These are phyloP conservation scores for Rhododendron simsii DNA, from an alignment of 148 eudicot species.

Conservation along the genomic window DNA sequence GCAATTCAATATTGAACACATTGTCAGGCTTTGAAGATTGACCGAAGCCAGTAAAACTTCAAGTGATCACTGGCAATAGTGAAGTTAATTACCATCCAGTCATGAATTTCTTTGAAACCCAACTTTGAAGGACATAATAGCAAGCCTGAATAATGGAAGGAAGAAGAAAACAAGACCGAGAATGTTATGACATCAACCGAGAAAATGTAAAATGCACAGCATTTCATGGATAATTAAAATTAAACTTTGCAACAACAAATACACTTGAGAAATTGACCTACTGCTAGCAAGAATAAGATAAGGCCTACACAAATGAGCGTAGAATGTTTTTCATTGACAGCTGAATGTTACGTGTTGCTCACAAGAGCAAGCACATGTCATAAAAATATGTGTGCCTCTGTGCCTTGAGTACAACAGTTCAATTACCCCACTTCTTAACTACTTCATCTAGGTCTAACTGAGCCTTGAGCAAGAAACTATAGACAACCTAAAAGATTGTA, in stretches of 20 bases:
- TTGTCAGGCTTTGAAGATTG: conserved; percentile 11
- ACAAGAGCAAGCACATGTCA: not conserved
- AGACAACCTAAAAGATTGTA: not conserved
- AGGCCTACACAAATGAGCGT: not conserved
- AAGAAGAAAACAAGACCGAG: not conserved
- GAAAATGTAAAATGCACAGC: not conserved
- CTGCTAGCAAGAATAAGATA: not conserved
- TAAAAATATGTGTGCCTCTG: not conserved
- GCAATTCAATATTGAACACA: conserved; percentile 25
- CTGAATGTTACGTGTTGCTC: not conserved
- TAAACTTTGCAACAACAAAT: not conserved
- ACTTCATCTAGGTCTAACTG: not conserved
- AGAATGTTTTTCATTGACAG: not conserved
- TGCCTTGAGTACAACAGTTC: not conserved
- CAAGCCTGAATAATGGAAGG: conserved; percentile 40
- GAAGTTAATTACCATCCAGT: conserved; percentile 58
- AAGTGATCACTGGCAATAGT: conserved; percentile 4
- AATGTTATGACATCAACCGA: not conserved
- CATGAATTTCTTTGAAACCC: conserved; percentile 68
- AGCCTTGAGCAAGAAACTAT: not conserved
- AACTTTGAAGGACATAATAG: conserved; percentile 63
- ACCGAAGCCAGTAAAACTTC: not conserved
- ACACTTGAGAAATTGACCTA: not conserved
- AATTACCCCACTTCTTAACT: not conserved
- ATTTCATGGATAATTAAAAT: not conserved